Percentiles rank a stretch among this genome's conserved stretches.
Conservation (phyloP, 23 red algal species). For the Chondrus crispus region DNA sequence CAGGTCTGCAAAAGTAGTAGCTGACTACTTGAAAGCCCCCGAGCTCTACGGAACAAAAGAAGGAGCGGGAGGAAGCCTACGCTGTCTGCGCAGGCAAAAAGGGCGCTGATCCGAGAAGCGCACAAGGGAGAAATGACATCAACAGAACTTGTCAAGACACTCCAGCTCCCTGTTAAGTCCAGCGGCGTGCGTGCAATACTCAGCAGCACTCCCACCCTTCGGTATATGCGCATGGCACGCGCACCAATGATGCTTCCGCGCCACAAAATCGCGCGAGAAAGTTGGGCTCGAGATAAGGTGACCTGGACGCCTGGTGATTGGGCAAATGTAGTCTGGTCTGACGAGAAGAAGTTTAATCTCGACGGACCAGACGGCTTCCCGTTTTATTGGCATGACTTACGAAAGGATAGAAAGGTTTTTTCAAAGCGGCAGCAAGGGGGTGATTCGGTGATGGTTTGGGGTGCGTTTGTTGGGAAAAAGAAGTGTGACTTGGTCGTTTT, state of each 20-base stretch:
- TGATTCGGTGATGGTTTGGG: constrained; percentile 3
- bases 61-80: neutral
- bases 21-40: no score
- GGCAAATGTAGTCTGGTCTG: neutral
- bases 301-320: neutral
- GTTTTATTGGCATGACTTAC: constrained; percentile 13
- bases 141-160: neutral
- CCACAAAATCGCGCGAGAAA: neutral
- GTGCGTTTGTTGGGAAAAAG: neutral
- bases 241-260: neutral
- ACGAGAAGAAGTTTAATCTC: constrained; percentile 40
- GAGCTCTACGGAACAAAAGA: no score
- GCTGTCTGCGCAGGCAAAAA: neutral
- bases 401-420: neutral
- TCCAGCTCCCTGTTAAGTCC: neutral
- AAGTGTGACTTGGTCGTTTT: neutral
- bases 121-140: neutral
- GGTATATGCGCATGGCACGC: neutral
- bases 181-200: neutral
- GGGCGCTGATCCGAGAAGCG: neutral
- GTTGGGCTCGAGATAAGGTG: neutral
- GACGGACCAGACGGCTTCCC: constrained; percentile 9
- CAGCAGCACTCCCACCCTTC: neutral
- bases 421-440: neutral
- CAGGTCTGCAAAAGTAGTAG: no score